A percentile compares a stretch with the other conserved stretches of the same genome.
These are phyloP conservation scores for Asterochloris erici DNA, from an alignment of 139 green algal species.

Conservation along the genomic window DNA sequence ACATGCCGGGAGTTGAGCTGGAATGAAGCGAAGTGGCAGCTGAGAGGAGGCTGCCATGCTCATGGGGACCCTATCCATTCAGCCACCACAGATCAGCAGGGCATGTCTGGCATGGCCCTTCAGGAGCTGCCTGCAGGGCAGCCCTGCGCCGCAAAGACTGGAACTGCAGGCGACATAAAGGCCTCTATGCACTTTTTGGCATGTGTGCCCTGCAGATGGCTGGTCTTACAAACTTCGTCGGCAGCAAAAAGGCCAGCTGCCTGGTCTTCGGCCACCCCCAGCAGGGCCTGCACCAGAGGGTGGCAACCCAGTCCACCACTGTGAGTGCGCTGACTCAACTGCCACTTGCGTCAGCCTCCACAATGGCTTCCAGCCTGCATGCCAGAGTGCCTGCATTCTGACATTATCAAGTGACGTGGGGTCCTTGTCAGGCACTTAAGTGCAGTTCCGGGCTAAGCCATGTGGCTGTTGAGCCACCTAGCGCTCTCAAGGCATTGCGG, in stretches of 20 bases:
- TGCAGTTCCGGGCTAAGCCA: not conserved
- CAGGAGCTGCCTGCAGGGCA: too few relatives aligned
- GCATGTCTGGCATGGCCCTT: too few relatives aligned
- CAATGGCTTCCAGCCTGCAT: not conserved
- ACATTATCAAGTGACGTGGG: not conserved
- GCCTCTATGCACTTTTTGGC: too few relatives aligned
- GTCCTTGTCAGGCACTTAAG: not conserved
- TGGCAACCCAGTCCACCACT: constrained; percentile 29
- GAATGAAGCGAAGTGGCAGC: too few relatives aligned
- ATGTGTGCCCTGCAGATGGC: not conserved
- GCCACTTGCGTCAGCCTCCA: too few relatives aligned
- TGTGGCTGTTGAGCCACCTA: not conserved
- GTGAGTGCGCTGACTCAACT: constrained; percentile 17
- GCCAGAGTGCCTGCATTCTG: not conserved
- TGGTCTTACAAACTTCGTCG: constrained; percentile 20
- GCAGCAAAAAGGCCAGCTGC: constrained; percentile 20
- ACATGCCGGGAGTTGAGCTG: too few relatives aligned
- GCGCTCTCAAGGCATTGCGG: not conserved
- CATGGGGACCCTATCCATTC: too few relatives aligned
- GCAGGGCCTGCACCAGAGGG: constrained; percentile 18
- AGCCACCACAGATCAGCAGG: too few relatives aligned
- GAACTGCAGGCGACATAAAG: too few relatives aligned
- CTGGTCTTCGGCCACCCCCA: constrained; percentile 11
- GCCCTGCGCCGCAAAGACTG: too few relatives aligned
- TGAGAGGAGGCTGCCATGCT: too few relatives aligned